Evolutionary conservation across 148 eudicot species (phyloP), one percentile per base, ranked within the genome.

Genomic region (Euryodendron excelsum): DNA sequence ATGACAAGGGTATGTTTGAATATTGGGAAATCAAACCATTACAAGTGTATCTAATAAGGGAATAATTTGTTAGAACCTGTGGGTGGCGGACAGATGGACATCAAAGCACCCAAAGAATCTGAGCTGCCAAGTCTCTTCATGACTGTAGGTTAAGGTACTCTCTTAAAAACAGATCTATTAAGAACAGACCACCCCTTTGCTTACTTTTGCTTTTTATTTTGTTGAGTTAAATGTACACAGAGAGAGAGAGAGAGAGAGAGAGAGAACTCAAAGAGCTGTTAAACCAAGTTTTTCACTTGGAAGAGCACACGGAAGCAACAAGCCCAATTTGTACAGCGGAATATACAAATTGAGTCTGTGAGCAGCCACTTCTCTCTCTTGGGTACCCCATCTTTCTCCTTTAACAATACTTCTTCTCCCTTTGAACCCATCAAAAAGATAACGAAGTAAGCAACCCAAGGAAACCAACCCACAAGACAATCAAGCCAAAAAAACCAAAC

Each of bases 51-150:
- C n/a, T n/a, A n/a, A n/a, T n/a, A n/a, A n/a, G n/a, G n/a, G n/a
- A n/a, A n/a, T n/a, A n/a, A n/a, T n/a, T n/a, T n/a, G n/a, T n/a
- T n/a, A n/a, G n/a, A 79, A 79, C 98, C 98, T 94, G 96, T 60
- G n/a, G n/a, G n/a, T 23, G 87, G 27, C 39, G 91, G 93, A 85
- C 93, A 90, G 82, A 92, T 87, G 72, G 97, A 86, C 81, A 92
- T 85, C 73, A 92, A 85, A 76, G 88, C 93, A 69, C 91, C 93
- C 82, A 86, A 78, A 25, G 98, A 88, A 81, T 92, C 95, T 78
- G 95, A 86, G 83, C 95, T 89, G 61, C 87, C 52, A 70, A 83
- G 84, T 91, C 93, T 91, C 92, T 94, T 94, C 98, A 94, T 94
- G 66, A 77, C 77, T 75, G 41, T n/a, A n/a, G 23, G 33, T 20